These are phyloP conservation scores for Moniliophthora roreri DNA, from an alignment of 1,284 basidiomycete genomes.

Conservation along the genomic window DNA sequence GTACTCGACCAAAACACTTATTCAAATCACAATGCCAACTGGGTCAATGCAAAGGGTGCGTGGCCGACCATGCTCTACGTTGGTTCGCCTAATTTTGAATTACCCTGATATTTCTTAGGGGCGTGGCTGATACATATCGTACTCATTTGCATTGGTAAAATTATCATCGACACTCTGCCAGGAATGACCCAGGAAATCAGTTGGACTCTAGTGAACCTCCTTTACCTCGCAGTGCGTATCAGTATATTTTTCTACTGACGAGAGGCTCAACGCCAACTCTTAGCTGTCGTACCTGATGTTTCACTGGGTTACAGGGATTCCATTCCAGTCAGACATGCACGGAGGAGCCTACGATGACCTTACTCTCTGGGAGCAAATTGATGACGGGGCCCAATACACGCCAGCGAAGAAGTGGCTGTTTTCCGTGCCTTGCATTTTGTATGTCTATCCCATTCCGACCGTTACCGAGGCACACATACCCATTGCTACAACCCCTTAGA, in stretches of 20 bases:
- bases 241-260: neutral
- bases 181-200: slow-evolving; percentile 93
- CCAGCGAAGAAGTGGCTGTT: slow-evolving; percentile 98
- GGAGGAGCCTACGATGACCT: slow-evolving; percentile 96
- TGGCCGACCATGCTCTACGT: slow-evolving; percentile 12
- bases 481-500: slow-evolving; percentile 39
- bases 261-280: slow-evolving; percentile 4
- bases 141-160: slow-evolving; percentile 87
- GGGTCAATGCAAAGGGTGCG: slow-evolving; percentile 97
- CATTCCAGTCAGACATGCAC: slow-evolving; percentile 87
- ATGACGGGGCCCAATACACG: slow-evolving; percentile 97
- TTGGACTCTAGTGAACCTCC: slow-evolving; percentile 93
- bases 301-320: slow-evolving; percentile 96
- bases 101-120: slow-evolving; percentile 45
- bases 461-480: neutral
- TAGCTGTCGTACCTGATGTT: slow-evolving; percentile 98
- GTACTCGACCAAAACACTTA: slow-evolving; percentile 81
- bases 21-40: slow-evolving; percentile 92
- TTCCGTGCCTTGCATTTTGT: slow-evolving; percentile 89
- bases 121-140: slow-evolving; percentile 98
- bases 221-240: slow-evolving; percentile 84
- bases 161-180: slow-evolving; percentile 92
- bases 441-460: slow-evolving; percentile 34
- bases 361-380: slow-evolving; percentile 99
- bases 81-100: slow-evolving; percentile 3